Evolutionary conservation across 2,329 filamentous ascomycete genomes (phyloP).

Genomic region (Furcasterigmium sp.): DNA sequence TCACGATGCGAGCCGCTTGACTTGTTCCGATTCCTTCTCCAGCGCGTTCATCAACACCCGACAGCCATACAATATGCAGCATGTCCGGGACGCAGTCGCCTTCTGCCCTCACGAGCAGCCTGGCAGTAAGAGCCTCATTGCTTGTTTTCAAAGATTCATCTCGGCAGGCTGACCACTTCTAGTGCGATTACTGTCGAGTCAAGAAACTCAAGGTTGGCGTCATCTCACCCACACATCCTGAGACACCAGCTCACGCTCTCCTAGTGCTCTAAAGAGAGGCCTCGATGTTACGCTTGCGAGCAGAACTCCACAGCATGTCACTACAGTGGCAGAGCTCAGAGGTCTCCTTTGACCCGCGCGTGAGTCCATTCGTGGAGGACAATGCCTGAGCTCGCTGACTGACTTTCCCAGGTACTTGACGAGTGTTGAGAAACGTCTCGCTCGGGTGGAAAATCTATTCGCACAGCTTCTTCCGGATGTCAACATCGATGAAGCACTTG

Average conservation of each 20-base stretch:
- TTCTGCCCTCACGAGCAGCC: neutral
- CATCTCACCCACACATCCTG: neutral
- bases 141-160: neutral
- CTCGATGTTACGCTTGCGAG: conserved; percentile 16
- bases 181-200: conserved; percentile 15
- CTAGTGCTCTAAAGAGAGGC: conserved; percentile 19
- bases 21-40: too few species aligned
- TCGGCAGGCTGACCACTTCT: neutral
- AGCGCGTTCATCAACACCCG: too few species aligned
- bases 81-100: neutral
- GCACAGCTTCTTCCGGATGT: conserved; percentile 15
- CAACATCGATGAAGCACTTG: conserved; percentile 16
- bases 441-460: conserved; percentile 14
- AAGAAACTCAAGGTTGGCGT: conserved; percentile 16
- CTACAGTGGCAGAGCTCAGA: conserved; percentile 17
- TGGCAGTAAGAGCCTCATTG: neutral
- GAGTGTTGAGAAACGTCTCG: conserved; percentile 15
- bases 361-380: conserved; percentile 5
- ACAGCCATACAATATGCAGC: neutral
- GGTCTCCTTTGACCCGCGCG: conserved; percentile 20
- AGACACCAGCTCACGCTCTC: neutral
- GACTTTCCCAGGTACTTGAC: conserved; percentile 14
- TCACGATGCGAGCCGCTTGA: too few species aligned
- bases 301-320: conserved; percentile 16
- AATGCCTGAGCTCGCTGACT: neutral